A percentile compares a stretch with the other conserved stretches of the same genome.
These are phyloP conservation scores for Aspergillus fructus DNA, from an alignment of 2,329 filamentous ascomycete genomes.

Conservation along the genomic window DNA sequence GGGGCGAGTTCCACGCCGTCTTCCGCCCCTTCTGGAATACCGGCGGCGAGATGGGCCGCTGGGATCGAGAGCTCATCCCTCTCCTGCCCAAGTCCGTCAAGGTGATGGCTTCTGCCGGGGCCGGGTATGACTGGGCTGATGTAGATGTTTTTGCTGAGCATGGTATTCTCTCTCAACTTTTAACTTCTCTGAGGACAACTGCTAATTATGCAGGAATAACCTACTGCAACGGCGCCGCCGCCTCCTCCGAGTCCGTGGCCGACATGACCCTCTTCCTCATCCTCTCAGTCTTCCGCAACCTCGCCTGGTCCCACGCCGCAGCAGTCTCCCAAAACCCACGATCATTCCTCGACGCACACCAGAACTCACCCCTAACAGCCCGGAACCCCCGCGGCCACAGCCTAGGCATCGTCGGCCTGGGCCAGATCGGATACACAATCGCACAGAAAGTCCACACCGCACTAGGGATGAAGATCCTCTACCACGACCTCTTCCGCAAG, in stretches of 20 bases:
- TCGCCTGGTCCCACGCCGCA: slow-evolving; percentile 63
- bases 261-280: slow-evolving; percentile 70
- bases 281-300: slow-evolving; percentile 66
- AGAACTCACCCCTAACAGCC: slow-evolving; percentile 57
- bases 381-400: slow-evolving; percentile 62
- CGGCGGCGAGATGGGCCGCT: slow-evolving; percentile 64
- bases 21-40: slow-evolving; percentile 65
- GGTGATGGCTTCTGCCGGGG: slow-evolving; percentile 61
- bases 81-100: slow-evolving; percentile 54
- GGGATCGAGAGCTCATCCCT: slow-evolving; percentile 59
- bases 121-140: slow-evolving; percentile 65
- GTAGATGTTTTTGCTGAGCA: slow-evolving; percentile 59
- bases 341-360: slow-evolving; percentile 60
- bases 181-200: neutral
- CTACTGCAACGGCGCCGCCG: slow-evolving; percentile 72
- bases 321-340: slow-evolving; percentile 48
- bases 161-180: slow-evolving; percentile 42
- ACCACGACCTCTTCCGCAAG: slow-evolving; percentile 51
- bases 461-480: slow-evolving; percentile 66
- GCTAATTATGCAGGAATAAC: slow-evolving; percentile 23
- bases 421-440: slow-evolving; percentile 64
- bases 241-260: slow-evolving; percentile 70
- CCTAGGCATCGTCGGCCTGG: slow-evolving; percentile 68
- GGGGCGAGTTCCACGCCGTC: slow-evolving; percentile 46
- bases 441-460: slow-evolving; percentile 58